Evolutionary conservation across 2,329 filamentous ascomycete genomes (phyloP).

Genomic region (Colletotrichum paranaense): DNA sequence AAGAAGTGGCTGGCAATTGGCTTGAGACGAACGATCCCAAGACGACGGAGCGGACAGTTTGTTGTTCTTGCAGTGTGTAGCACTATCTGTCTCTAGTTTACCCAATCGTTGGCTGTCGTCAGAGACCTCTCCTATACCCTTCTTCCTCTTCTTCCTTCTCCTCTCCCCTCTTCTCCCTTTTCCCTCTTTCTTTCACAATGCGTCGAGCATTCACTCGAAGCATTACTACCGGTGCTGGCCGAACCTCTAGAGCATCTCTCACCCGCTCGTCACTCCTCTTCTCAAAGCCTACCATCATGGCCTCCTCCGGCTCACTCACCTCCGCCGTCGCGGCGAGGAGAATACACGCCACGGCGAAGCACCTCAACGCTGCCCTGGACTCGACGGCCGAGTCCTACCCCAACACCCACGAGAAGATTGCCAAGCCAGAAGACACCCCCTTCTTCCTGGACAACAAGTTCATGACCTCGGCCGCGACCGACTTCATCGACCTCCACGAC

Average conservation of each 20-base stretch:
- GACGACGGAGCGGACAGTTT: conserved; percentile 4
- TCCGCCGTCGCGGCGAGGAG: conserved; percentile 59
- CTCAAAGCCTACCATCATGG: conserved; percentile 34
- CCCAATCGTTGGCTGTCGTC: conserved; percentile 16
- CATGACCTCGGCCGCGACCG: conserved; percentile 71
- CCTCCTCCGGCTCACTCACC: conserved; percentile 37
- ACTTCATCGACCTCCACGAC: conserved; percentile 85
- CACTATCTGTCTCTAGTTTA: conserved; percentile 20
- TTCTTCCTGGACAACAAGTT: conserved; percentile 89
- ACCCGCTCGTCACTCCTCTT: conserved; percentile 41
- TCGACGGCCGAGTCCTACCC: conserved; percentile 73
- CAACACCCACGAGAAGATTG: conserved; percentile 77
- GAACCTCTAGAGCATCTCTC: conserved; percentile 44
- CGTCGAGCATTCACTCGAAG: conserved; percentile 58
- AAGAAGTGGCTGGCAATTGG: conserved; percentile 32
- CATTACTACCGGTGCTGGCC: conserved; percentile 47
- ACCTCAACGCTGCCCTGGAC: conserved; percentile 65
- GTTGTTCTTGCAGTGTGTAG: not conserved
- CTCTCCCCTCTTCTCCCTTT: conserved; percentile 1
- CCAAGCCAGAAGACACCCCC: conserved; percentile 75
- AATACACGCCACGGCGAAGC: conserved; percentile 67
- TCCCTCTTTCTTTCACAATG: conserved; percentile 48
- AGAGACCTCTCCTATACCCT: not conserved
- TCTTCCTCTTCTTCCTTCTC: not conserved
- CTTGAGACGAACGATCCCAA: not conserved